A percentile compares a stretch with the other conserved stretches of the same genome.
phyloP scores from a whole-genome alignment of 768 basidiomycete genomes.

The Panaeolus cyanescens region DNA sequence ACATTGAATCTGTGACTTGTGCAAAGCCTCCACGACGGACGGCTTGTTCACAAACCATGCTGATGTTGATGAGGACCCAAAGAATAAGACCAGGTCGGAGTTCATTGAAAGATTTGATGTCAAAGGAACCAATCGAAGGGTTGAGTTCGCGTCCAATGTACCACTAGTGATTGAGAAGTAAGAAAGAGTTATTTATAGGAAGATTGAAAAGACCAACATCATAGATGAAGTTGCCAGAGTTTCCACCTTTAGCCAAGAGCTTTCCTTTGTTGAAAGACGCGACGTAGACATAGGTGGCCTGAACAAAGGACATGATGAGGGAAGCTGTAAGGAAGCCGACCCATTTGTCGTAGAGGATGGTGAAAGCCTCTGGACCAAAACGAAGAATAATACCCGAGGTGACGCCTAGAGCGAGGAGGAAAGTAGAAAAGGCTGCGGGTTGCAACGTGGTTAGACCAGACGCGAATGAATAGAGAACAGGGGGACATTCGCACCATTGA shows the following conservation, averaged over 20 bases:
- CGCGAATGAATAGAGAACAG: conserved; percentile 4
- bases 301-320: conserved; percentile 73
- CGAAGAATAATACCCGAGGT: conserved; percentile 68
- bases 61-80: conserved; percentile 89
- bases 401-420: conserved; percentile 79
- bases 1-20: conserved; percentile 86
- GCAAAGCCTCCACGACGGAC: conserved; percentile 69
- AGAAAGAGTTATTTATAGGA: background rate
- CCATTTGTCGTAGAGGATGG: conserved; percentile 92
- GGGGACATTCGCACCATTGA: conserved; percentile 71
- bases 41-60: conserved; percentile 90
- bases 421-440: conserved; percentile 82
- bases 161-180: conserved; percentile 54
- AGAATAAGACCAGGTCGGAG: conserved; percentile 89
- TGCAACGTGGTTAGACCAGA: background rate
- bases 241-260: conserved; percentile 90
- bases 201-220: conserved; percentile 60
- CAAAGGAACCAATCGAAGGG: conserved; percentile 76
- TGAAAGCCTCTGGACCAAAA: conserved; percentile 78
- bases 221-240: conserved; percentile 84
- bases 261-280: conserved; percentile 68
- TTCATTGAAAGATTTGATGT: conserved; percentile 76
- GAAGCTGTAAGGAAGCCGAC: conserved; percentile 86
- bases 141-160: conserved; percentile 95
- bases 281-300: conserved; percentile 71